A percentile compares a stretch with the other conserved stretches of the same genome.
Conservation (phyloP, 2,329 filamentous ascomycete genomes). For the Dryadomyces quercivorus region DNA sequence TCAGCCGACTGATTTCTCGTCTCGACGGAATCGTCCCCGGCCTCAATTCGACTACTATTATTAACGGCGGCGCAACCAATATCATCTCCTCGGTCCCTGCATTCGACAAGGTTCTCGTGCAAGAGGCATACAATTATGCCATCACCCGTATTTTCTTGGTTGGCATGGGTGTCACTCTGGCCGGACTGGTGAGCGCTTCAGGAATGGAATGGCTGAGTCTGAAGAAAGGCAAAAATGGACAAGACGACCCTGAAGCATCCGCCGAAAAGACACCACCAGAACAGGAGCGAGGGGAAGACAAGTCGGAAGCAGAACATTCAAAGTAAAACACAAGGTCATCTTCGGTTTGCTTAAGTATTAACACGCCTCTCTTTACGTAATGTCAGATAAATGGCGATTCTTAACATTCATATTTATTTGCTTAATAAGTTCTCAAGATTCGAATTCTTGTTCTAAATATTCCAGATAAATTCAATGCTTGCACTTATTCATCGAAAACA, state of each 20-base stretch:
- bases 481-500: too few relatives aligned
- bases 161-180: slow-evolving; percentile 39
- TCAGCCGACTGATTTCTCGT: slow-evolving; percentile 28
- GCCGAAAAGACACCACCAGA: too few relatives aligned
- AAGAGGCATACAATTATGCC: slow-evolving; percentile 52
- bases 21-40: slow-evolving; percentile 29
- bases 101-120: slow-evolving; percentile 38
- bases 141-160: slow-evolving; percentile 52
- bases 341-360: too few relatives aligned
- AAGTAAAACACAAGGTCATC: too few relatives aligned
- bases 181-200: slow-evolving; percentile 43
- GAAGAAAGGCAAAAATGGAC: slow-evolving; percentile 31
- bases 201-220: slow-evolving; percentile 57
- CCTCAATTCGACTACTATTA: slow-evolving; percentile 28
- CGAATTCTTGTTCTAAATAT: too few relatives aligned
- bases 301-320: too few relatives aligned
- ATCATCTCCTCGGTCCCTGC: slow-evolving; percentile 39
- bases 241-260: background rate
- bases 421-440: too few relatives aligned
- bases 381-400: too few relatives aligned
- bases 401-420: too few relatives aligned
- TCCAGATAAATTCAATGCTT: too few relatives aligned
- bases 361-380: too few relatives aligned
- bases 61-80: slow-evolving; percentile 44
- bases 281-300: too few relatives aligned